Percentiles rank a stretch among this genome's conserved stretches.
Conservation (phyloP, 2,329 filamentous ascomycete genomes). For the Hysterium pulicare region DNA sequence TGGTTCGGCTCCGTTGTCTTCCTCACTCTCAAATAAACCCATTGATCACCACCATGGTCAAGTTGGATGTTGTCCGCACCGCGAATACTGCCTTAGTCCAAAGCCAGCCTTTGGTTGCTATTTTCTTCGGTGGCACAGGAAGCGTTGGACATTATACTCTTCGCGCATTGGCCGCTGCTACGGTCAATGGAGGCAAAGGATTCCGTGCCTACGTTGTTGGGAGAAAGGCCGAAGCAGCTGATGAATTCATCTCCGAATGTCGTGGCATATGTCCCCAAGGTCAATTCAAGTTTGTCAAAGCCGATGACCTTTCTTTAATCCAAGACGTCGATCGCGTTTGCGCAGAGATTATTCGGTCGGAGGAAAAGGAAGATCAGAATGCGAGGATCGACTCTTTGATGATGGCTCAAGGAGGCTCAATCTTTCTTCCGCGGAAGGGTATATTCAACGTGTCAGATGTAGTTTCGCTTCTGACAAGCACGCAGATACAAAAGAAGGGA, state of each 20-base stretch:
- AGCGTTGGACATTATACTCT: too few relatives aligned
- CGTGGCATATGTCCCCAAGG: not conserved
- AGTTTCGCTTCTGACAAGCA: not conserved
- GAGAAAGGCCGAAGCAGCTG: not conserved
- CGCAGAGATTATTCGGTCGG: not conserved
- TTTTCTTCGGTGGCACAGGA: too few relatives aligned
- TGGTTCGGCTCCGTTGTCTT: too few relatives aligned
- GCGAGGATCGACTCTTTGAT: too few relatives aligned
- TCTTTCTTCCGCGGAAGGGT: not conserved
- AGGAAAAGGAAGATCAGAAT: too few relatives aligned
- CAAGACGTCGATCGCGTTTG: not conserved
- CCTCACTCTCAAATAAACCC: too few relatives aligned
- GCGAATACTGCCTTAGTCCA: too few relatives aligned
- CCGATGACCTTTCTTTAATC: not conserved
- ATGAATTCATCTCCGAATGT: not conserved
- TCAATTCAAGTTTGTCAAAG: not conserved
- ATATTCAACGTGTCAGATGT: not conserved
- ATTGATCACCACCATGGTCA: too few relatives aligned
- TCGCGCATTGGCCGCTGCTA: too few relatives aligned
- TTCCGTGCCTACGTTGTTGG: not conserved
- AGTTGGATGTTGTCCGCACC: too few relatives aligned
- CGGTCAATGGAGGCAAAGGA: too few relatives aligned
- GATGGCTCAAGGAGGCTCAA: not conserved
- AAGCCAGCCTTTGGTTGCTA: too few relatives aligned
- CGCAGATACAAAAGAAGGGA: not conserved